These are phyloP conservation scores for Ganoderma multipileum DNA, from an alignment of 1,284 basidiomycete species.

Conservation along the genomic window DNA sequence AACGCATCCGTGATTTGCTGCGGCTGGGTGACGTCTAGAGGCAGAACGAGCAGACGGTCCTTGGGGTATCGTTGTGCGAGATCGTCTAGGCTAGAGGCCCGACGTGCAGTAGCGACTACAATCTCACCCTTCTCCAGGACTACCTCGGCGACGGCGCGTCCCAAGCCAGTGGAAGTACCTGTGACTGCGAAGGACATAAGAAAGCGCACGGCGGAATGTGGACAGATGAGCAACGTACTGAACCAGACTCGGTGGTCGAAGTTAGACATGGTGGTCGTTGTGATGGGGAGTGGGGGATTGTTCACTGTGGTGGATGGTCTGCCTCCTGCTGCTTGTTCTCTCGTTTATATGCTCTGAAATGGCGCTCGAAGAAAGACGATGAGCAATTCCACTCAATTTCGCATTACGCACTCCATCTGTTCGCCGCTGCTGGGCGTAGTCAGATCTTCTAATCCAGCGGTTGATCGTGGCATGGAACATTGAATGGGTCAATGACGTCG, in stretches of 20 bases:
- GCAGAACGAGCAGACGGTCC: constrained; percentile 44
- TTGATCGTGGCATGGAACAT: background rate
- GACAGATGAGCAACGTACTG: constrained; percentile 16
- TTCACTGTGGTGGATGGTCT: background rate
- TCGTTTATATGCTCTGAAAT: background rate
- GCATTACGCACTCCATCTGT: background rate
- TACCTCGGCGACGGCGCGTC: constrained; percentile 35
- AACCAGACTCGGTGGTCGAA: constrained; percentile 24
- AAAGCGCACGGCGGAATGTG: background rate
- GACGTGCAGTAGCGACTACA: constrained; percentile 42
- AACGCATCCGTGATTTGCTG: constrained; percentile 44
- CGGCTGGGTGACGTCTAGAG: constrained; percentile 47
- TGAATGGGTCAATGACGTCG: background rate
- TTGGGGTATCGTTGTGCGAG: constrained; percentile 31
- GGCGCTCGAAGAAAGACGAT: background rate
- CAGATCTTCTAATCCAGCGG: background rate
- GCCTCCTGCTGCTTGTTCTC: background rate
- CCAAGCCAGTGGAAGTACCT: constrained; percentile 42
- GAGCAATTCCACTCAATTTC: background rate
- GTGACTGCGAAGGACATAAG: constrained; percentile 33
- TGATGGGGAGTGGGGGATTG: background rate
- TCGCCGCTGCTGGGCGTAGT: background rate
- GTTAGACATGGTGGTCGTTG: background rate
- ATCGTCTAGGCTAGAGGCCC: constrained; percentile 33
- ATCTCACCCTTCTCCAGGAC: constrained; percentile 40